phyloP scores from a whole-genome alignment of 1,284 basidiomycete species.

The Apiotrichum porosum region DNA sequence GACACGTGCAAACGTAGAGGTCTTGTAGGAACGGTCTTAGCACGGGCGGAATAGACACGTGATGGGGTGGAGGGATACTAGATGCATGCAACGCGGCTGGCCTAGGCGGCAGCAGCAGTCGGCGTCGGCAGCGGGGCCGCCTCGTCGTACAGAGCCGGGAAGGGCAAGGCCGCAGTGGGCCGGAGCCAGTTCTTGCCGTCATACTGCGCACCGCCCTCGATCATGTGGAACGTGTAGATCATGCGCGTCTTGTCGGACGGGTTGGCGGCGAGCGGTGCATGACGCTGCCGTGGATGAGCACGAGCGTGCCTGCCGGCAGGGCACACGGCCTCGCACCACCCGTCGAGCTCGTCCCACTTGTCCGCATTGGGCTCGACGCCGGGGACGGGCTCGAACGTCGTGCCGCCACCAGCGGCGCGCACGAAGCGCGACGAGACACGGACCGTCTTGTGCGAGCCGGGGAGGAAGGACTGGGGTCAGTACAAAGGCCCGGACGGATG shows the following conservation, averaged over 20 bases:
- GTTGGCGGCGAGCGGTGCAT: constrained; percentile 82
- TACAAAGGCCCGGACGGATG: no score
- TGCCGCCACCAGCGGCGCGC: constrained; percentile 61
- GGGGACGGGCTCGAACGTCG: constrained; percentile 67
- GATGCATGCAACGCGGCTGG: not conserved
- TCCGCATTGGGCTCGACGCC: constrained; percentile 51
- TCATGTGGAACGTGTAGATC: constrained; percentile 88
- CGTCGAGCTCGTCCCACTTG: constrained; percentile 54
- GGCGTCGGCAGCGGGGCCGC: not conserved
- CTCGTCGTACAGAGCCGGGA: constrained; percentile 40
- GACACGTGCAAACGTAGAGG: constrained; percentile 54
- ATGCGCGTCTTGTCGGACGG: constrained; percentile 65
- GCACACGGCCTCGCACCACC: constrained; percentile 64
- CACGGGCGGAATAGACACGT: no score
- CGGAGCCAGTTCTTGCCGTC: constrained; percentile 58
- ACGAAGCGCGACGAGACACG: constrained; percentile 78
- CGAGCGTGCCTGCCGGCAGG: constrained; percentile 67
- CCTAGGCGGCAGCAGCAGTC: not conserved
- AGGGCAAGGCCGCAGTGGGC: constrained; percentile 73
- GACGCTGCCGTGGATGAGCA: constrained; percentile 80
- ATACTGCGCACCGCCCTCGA: constrained; percentile 47
- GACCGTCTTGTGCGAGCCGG: constrained; percentile 75
- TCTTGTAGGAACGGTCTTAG: constrained; percentile 20
- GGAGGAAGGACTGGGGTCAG: constrained; percentile 63
- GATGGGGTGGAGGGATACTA: no score